Evolutionary conservation across 371 early-diverging fungal species (phyloP).

Genomic region (Quaeritorhiza haematococci): DNA sequence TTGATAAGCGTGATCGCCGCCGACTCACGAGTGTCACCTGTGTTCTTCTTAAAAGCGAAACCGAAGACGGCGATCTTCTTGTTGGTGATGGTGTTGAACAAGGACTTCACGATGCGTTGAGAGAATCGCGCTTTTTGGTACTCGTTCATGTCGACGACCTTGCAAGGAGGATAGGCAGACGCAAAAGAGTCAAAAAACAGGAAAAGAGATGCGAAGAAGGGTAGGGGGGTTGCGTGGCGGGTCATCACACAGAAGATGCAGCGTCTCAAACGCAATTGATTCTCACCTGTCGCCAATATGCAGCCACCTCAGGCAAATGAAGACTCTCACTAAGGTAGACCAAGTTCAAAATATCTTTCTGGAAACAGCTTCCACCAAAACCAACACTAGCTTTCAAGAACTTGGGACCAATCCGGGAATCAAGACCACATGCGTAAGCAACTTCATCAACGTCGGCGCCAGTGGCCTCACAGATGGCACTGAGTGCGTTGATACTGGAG

Average conservation of each 20-base stretch:
- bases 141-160: conserved; percentile 85
- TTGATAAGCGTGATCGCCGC: conserved; percentile 83
- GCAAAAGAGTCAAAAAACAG: background rate
- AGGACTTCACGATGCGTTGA: conserved; percentile 54
- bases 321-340: conserved; percentile 81
- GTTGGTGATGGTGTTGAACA: conserved; percentile 82
- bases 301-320: conserved; percentile 85
- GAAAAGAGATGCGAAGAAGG: too few relatives aligned
- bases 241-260: too few relatives aligned
- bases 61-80: conserved; percentile 83
- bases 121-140: conserved; percentile 89
- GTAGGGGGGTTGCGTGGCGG: too few relatives aligned
- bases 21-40: conserved; percentile 91
- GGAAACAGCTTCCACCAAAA: conserved; percentile 95
- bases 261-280: too few relatives aligned
- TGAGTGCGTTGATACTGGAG: conserved; percentile 87
- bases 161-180: too few relatives aligned
- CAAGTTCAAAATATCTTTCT: conserved; percentile 91
- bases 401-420: conserved; percentile 84
- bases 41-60: conserved; percentile 95
- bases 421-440: conserved; percentile 84
- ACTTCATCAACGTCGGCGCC: conserved; percentile 95
- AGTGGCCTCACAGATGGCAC: conserved; percentile 91
- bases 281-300: conserved; percentile 80
- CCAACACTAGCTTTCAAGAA: conserved; percentile 89